Evolutionary conservation across 2,329 filamentous ascomycete genomes (phyloP).

Genomic region (Corynespora cassiicola): DNA sequence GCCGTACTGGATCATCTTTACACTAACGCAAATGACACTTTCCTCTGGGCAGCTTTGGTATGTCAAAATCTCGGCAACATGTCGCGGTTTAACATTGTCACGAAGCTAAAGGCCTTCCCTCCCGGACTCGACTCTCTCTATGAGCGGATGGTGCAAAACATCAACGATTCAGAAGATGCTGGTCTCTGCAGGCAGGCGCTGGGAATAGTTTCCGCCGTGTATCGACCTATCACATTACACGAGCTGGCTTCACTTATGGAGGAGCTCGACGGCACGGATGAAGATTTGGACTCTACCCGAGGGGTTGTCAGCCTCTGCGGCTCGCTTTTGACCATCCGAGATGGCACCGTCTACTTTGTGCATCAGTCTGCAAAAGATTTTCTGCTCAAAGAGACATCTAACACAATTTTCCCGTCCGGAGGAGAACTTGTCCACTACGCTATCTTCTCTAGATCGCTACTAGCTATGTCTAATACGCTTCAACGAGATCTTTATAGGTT

Average conservation of each 20-base stretch:
- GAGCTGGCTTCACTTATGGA: conserved; percentile 38
- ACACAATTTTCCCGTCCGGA: not conserved
- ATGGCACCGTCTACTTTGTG: conserved; percentile 41
- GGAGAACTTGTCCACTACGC: conserved; percentile 13
- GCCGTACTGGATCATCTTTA: conserved; percentile 20
- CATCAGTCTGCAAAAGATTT: conserved; percentile 48
- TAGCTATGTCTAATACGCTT: conserved; percentile 21
- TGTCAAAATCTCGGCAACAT: conserved; percentile 37
- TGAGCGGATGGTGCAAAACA: conserved; percentile 44
- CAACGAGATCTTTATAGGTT: conserved; percentile 28
- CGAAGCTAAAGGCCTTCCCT: conserved; percentile 36
- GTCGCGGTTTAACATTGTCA: conserved; percentile 11
- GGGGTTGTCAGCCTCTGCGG: conserved; percentile 44
- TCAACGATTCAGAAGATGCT: conserved; percentile 32
- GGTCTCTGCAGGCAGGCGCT: conserved; percentile 45
- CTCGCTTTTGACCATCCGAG: conserved; percentile 47
- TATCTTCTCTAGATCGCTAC: conserved; percentile 32
- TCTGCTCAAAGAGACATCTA: not conserved
- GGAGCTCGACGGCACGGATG: conserved; percentile 9
- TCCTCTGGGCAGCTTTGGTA: conserved; percentile 40
- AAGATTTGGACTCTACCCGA: conserved; percentile 15
- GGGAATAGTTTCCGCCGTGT: conserved; percentile 30
- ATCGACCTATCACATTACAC: conserved; percentile 43
- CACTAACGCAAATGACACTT: conserved; percentile 46
- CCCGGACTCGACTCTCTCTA: conserved; percentile 47